Base-by-base conservation (phyloP, 2,329 filamentous ascomycete species). In the Teratosphaeria destructans region DNA sequence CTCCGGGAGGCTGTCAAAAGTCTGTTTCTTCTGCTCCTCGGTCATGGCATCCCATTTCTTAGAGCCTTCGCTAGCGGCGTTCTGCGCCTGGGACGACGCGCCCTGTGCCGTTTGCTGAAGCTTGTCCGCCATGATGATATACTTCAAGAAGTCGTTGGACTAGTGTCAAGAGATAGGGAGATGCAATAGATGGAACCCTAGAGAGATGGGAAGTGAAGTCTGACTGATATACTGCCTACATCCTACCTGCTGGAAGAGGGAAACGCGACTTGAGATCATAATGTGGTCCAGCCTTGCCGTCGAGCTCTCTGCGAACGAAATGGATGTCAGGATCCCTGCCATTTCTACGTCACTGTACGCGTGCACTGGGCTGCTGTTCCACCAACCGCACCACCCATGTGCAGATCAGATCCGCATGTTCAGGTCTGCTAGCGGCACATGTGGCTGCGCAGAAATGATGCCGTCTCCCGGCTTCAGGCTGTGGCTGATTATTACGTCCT, bases 21-120 rank as follows among this genome's bases (percentile, higher is more conserved):
- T 67, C 58, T 67, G 57, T 62, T 72, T 70, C 65, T 73, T 71
- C 62, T 73, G 70, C 52, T 71, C 67, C 39, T 71, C 69, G 63
- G 55, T 67, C 70, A 72, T 71, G 52, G 64, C 64, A 56, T 72
- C 64, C 70, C 70, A 72, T 55, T 70, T 68, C 57, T 66, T 60
- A 37, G 63, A 63, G 37, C 66, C 68, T 32, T 60, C 62, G 60
- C 55, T 59, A 27, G 63, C 59, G 49, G 62, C 59, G 35, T 58
- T 23, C 52, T 58, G 37, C 14, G 61, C 61, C 27, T 57, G 34
- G 59, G 57, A 55, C 16, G 56, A 55, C 5, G 61, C 59, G 52
- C 53, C 61, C 55, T 62, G 56, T 23, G 54, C 61, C 16, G 58
- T 60, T 10, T 60, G 23, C 37, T 58, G 55, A 16, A 62, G 59